Conservation (phyloP, 495 filamentous ascomycete species). For the Cladorrhinum samala region DNA sequence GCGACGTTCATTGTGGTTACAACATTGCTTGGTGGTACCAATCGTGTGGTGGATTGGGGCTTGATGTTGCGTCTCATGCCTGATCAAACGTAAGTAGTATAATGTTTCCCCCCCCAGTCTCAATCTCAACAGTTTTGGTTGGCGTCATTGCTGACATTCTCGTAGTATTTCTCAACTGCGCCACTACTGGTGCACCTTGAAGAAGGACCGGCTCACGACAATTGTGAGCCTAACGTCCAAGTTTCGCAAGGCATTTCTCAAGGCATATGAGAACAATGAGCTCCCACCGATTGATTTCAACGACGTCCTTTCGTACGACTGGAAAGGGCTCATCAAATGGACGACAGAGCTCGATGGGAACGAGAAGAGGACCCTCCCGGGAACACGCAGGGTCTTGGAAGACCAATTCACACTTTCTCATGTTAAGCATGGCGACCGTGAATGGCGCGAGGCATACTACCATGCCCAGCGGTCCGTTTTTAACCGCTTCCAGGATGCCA, state of each 20-base stretch:
- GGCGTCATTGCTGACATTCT: neutral
- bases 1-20: constrained; percentile 68
- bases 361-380: constrained; percentile 34
- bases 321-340: constrained; percentile 72
- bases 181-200: constrained; percentile 53
- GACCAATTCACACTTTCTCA: constrained; percentile 26
- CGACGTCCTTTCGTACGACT: constrained; percentile 67
- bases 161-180: constrained; percentile 45
- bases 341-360: constrained; percentile 32
- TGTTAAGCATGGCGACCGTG: constrained; percentile 27
- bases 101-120: too few relatives aligned
- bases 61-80: constrained; percentile 62
- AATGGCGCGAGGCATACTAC: constrained; percentile 46
- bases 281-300: constrained; percentile 67
- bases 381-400: constrained; percentile 28
- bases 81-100: constrained; percentile 43
- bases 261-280: constrained; percentile 64
- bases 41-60: constrained; percentile 66
- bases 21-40: constrained; percentile 66
- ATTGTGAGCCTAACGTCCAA: constrained; percentile 65
- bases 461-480: constrained; percentile 36
- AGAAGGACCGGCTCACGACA: constrained; percentile 52
- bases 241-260: constrained; percentile 69
- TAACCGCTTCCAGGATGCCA: constrained; percentile 39
- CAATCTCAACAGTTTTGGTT: neutral